Evolutionary conservation across 495 filamentous ascomycete species (phyloP), one percentile per base, ranked within the genome.

Genomic region (Haplographium delicatum): DNA sequence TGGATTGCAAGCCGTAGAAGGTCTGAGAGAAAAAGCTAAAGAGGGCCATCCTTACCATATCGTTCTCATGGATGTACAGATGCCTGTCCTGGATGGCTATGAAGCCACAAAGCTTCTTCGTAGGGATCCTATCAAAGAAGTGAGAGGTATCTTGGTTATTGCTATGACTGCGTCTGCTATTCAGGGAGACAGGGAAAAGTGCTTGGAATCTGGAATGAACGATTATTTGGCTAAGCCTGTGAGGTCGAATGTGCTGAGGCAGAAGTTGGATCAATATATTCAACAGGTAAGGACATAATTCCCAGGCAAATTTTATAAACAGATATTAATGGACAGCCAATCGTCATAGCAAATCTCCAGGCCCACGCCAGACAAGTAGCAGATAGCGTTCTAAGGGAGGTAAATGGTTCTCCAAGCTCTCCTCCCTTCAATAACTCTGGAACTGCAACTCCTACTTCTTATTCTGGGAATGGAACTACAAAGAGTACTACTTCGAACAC

Each of bases 111-210:
- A 84, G 43, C 74, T 86, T 42, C 79, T 96, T 37, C 81, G 90
- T 3, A 76, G 78, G 38, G 87, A 95, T 65, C 65, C 77, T 0
- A 81, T 88, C 39, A 81, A 85, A 1, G 74, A 75, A 4, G 88
- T 96, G 2, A 77, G 85, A 34, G 79, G 84, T 35, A 79, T 90
- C 0, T 72, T 96, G 9, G 82, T 96, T 45, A 93, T 96, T 51
- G 89, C 89, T 30, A 95, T 96, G 90, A 96, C 90, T 3, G 90
- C 90, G 2, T 85, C 80, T 44, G 90, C 90, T 13, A 96, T 96
- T 56, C 85, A 88, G 62, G 90, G 90, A 30, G 90, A 96, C 56
- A 76, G 89, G 23, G 90, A 96, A 65, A 94, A 91, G 65, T 96
- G 90, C 58, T 71, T 96, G 13, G 88, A 88, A 22, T 86, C 88